Evolutionary conservation across 768 basidiomycete genomes (phyloP).

Genomic region (Russula vinacea): DNA sequence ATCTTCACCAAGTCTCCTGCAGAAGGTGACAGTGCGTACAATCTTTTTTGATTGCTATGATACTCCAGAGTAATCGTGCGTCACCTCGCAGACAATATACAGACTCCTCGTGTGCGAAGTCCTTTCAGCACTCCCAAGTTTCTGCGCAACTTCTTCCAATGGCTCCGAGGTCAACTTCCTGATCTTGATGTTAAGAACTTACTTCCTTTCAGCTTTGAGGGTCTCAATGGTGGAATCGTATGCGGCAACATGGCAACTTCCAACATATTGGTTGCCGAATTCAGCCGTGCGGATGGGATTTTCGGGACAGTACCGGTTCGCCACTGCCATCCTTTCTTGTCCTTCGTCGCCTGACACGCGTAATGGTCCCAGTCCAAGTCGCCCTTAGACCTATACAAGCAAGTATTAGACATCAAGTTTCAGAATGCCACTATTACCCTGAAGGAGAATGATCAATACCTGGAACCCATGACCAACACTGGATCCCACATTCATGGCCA

Average conservation of each 20-base stretch:
- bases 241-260: constrained; percentile 86
- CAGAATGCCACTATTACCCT: constrained; percentile 59
- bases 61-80: neutral
- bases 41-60: neutral
- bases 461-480: constrained; percentile 58
- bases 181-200: constrained; percentile 76
- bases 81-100: constrained; percentile 2
- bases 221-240: constrained; percentile 76
- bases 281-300: constrained; percentile 70
- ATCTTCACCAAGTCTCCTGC: constrained; percentile 35
- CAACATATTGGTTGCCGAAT: constrained; percentile 76
- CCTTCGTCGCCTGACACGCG: neutral
- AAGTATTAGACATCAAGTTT: constrained; percentile 70
- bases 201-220: constrained; percentile 78
- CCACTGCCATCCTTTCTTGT: constrained; percentile 15
- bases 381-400: constrained; percentile 78
- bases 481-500: constrained; percentile 62
- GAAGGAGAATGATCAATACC: constrained; percentile 74
- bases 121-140: constrained; percentile 30
- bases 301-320: constrained; percentile 75
- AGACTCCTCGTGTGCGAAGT: constrained; percentile 6
- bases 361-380: constrained; percentile 62
- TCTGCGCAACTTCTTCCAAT: constrained; percentile 45
- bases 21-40: constrained; percentile 32
- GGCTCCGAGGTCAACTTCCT: constrained; percentile 62